Conservation (phyloP, 495 filamentous ascomycete genomes). For the Talaromyces stipitatus region DNA sequence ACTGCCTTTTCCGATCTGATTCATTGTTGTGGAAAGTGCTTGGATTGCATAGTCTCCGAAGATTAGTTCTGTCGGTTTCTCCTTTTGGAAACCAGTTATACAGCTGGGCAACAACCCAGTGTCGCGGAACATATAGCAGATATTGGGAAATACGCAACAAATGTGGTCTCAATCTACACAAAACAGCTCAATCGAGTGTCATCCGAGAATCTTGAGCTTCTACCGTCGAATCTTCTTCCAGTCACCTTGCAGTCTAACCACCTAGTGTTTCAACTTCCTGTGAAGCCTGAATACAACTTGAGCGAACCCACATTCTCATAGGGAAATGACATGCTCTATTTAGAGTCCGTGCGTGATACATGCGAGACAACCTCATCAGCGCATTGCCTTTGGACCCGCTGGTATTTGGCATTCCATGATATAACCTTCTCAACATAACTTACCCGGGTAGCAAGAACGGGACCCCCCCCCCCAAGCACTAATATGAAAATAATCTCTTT, state of each 20-base stretch:
- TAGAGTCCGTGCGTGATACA: slow-evolving; percentile 4
- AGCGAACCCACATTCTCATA: neutral
- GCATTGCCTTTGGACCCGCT: neutral
- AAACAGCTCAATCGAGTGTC: neutral
- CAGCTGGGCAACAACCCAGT: neutral
- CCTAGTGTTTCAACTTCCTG: slow-evolving; percentile 2
- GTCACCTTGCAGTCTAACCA: slow-evolving; percentile 3
- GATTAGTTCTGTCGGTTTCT: slow-evolving; percentile 7
- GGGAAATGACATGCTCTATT: neutral
- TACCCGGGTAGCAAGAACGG: neutral
- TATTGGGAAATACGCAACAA: neutral
- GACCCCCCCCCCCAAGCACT: too few relatives aligned
- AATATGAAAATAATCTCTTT: neutral
- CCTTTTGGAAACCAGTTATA: slow-evolving; percentile 7
- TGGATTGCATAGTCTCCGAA: too few relatives aligned
- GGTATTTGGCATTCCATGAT: neutral
- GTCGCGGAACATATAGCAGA: neutral
- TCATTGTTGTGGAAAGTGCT: slow-evolving; percentile 6
- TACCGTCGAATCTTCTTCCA: neutral
- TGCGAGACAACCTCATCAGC: neutral
- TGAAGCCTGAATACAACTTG: slow-evolving; percentile 6
- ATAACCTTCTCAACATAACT: neutral
- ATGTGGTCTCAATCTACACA: neutral
- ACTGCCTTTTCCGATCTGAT: neutral
- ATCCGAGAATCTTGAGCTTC: neutral